Evolutionary conservation across 306 rosid genomes (phyloP).

Genomic region (Corylus avellana): DNA sequence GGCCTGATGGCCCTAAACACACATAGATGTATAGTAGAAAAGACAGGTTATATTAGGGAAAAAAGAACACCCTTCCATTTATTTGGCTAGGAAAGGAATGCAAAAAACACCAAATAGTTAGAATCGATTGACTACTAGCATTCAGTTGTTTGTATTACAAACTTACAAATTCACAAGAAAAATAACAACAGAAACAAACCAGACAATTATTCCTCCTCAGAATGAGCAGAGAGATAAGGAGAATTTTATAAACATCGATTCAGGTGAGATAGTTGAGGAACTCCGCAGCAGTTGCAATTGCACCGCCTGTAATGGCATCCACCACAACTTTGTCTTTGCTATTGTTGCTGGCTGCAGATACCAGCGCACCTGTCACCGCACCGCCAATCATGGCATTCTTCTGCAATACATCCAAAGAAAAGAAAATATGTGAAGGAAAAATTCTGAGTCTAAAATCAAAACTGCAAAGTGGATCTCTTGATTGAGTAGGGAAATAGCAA

Average conservation of each 20-base stretch:
- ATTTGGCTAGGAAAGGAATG: not conserved
- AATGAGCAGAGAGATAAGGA: slow-evolving; percentile 13
- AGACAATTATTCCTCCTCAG: not conserved
- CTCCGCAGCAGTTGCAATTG: slow-evolving; percentile 86
- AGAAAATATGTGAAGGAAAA: slow-evolving; percentile 2
- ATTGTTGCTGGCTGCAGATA: slow-evolving; percentile 50
- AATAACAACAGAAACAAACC: slow-evolving; percentile 10
- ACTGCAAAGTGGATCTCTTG: not conserved
- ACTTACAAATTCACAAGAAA: not conserved
- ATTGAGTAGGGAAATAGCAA: not conserved
- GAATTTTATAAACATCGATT: slow-evolving; percentile 18
- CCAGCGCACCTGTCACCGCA: slow-evolving; percentile 76
- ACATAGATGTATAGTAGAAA: not conserved
- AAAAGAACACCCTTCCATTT: not conserved
- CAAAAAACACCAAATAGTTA: not conserved
- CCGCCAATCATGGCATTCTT: slow-evolving; percentile 96
- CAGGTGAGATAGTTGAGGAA: slow-evolving; percentile 79
- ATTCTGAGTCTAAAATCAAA: slow-evolving; percentile 12
- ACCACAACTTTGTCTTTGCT: slow-evolving; percentile 52
- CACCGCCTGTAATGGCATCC: slow-evolving; percentile 88
- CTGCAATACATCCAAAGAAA: slow-evolving; percentile 53
- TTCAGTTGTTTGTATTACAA: slow-evolving; percentile 2
- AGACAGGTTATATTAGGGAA: not conserved
- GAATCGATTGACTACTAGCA: not conserved
- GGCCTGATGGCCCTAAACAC: not conserved